phyloP scores from a whole-genome alignment of 345 rosid species.

The Eucalyptus camaldulensis region DNA sequence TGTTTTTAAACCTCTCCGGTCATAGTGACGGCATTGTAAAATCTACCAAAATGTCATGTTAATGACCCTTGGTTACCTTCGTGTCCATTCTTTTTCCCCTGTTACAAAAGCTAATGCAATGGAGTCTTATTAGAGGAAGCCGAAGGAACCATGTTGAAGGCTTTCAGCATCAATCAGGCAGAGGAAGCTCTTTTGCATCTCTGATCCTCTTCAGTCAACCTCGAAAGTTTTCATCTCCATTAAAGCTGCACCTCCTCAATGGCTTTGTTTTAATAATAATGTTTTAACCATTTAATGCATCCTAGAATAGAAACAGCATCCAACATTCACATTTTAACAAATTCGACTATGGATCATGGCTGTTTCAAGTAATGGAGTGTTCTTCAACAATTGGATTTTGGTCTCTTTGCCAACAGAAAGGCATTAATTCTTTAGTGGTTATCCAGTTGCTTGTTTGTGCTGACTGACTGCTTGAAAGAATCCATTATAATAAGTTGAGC shows the following conservation, averaged over 20 bases:
- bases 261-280: not conserved
- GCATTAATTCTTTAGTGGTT: not conserved
- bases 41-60: not conserved
- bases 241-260: no score
- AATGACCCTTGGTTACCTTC: not conserved
- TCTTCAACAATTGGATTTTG: not conserved
- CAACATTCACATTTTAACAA: not conserved
- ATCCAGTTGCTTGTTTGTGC: not conserved
- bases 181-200: not conserved
- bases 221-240: not conserved
- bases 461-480: not conserved
- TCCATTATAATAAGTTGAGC: not conserved
- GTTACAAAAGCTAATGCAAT: not conserved
- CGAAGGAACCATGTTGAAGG: not conserved
- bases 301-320: not conserved
- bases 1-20: not conserved
- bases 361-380: not conserved
- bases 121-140: not conserved
- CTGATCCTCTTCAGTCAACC: not conserved
- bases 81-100: not conserved
- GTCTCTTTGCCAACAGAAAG: not conserved
- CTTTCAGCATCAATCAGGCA: not conserved
- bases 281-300: not conserved
- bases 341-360: not conserved
- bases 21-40: not conserved